Evolutionary conservation across 1,139 yeast genomes (phyloP).

Genomic region (Chernovozyma sophiae-reginae): DNA sequence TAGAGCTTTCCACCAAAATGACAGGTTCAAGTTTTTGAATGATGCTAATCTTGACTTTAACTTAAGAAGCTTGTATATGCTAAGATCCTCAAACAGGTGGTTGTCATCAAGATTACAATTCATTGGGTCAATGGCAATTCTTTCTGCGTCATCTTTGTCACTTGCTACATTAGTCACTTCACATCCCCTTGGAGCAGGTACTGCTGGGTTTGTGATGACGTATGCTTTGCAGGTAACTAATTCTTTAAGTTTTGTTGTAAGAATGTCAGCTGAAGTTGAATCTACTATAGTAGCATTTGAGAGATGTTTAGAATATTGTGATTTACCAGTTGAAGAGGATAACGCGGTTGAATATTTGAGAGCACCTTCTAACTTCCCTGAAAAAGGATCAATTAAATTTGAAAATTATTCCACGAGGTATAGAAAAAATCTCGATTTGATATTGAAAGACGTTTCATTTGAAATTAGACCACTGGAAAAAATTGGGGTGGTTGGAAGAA

Average conservation of each 20-base stretch:
- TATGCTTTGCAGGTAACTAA: slow-evolving; percentile 65
- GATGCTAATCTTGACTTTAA: slow-evolving; percentile 61
- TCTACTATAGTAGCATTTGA: slow-evolving; percentile 75
- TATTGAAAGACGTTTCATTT: slow-evolving; percentile 50
- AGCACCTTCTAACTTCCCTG: slow-evolving; percentile 58
- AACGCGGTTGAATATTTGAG: slow-evolving; percentile 21
- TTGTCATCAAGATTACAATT: slow-evolving; percentile 62
- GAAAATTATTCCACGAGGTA: slow-evolving; percentile 62
- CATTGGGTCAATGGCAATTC: slow-evolving; percentile 61
- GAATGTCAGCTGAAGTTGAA: slow-evolving; percentile 69
- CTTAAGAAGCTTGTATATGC: slow-evolving; percentile 53
- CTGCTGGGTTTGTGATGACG: slow-evolving; percentile 71
- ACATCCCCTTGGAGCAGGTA: slow-evolving; percentile 53
- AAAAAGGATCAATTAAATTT: slow-evolving; percentile 51
- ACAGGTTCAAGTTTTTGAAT: slow-evolving; percentile 52
- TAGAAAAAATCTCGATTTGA: slow-evolving; percentile 55
- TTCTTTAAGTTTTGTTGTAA: slow-evolving; percentile 57
- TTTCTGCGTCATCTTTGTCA: slow-evolving; percentile 55
- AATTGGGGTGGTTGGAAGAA: slow-evolving; percentile 79
- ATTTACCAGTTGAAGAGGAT: slow-evolving; percentile 56
- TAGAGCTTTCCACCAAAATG: slow-evolving; percentile 50
- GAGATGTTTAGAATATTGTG: slow-evolving; percentile 67
- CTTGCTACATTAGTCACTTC: slow-evolving; percentile 25
- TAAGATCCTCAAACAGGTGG: slow-evolving; percentile 67
- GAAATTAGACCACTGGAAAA: slow-evolving; percentile 59